A percentile compares a stretch with the other conserved stretches of the same genome.
These are phyloP conservation scores for Podila minutissima DNA, from an alignment of 192 early-diverging fungal genomes.

Conservation along the genomic window DNA sequence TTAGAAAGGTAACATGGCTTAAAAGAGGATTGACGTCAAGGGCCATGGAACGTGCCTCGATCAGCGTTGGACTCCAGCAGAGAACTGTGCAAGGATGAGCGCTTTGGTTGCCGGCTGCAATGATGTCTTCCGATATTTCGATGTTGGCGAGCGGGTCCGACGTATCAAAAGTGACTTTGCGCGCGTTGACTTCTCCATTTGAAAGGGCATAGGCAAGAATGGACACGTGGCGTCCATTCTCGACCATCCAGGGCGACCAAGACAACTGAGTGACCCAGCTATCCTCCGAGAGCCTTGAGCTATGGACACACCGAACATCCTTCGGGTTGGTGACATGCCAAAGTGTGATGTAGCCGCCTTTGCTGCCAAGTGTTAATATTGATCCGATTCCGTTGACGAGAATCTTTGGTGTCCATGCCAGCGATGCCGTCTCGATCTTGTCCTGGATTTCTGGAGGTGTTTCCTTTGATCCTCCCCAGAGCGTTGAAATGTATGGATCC, in stretches of 20 bases:
- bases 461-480: conserved; percentile 14
- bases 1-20: neutral
- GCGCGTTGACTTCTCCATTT: conserved; percentile 21
- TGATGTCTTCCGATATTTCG: conserved; percentile 12
- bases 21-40: neutral
- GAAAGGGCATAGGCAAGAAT: conserved; percentile 30
- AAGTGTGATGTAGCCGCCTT: conserved; percentile 27
- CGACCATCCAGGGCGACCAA: conserved; percentile 40
- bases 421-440: conserved; percentile 21
- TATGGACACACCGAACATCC: conserved; percentile 16
- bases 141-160: conserved; percentile 9
- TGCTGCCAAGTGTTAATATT: conserved; percentile 33
- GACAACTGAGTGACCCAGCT: conserved; percentile 22
- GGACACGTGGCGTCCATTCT: conserved; percentile 7
- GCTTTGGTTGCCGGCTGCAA: neutral
- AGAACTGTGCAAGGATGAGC: conserved; percentile 27
- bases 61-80: conserved; percentile 18
- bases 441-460: conserved; percentile 19
- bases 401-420: conserved; percentile 51
- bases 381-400: conserved; percentile 20
- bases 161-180: conserved; percentile 16
- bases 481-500: conserved; percentile 12
- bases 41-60: neutral
- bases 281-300: conserved; percentile 12
- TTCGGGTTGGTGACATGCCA: conserved; percentile 29